Evolutionary conservation across 495 filamentous ascomycete species (phyloP).

Genomic region (Halenospora varia): DNA sequence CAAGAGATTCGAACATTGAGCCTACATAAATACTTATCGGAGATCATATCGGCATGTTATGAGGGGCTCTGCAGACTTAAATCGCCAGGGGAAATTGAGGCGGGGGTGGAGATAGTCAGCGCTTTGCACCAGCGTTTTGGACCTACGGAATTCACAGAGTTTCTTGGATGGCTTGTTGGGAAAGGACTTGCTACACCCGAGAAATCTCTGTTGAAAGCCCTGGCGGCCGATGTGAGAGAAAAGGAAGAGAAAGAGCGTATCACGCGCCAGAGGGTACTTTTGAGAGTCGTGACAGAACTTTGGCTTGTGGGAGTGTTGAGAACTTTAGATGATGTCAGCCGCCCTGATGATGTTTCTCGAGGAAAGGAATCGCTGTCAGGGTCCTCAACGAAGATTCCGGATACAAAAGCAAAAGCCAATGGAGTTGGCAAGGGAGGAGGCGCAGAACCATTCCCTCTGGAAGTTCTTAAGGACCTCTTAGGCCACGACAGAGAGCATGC

Average conservation of each 20-base stretch:
- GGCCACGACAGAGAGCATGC: conserved; percentile 89
- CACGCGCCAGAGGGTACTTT: conserved; percentile 75
- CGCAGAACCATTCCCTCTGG: conserved; percentile 86
- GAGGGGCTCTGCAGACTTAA: conserved; percentile 93
- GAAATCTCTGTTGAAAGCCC: conserved; percentile 73
- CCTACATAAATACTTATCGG: conserved; percentile 94
- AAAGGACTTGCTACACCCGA: conserved; percentile 91
- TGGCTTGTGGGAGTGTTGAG: conserved; percentile 89
- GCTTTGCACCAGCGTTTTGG: conserved; percentile 96
- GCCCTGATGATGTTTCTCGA: conserved; percentile 75
- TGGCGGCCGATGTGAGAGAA: conserved; percentile 78
- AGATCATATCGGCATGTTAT: conserved; percentile 96
- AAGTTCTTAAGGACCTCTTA: conserved; percentile 93
- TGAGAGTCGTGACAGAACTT: conserved; percentile 89
- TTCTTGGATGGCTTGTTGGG: conserved; percentile 89
- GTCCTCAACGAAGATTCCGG: conserved; percentile 46
- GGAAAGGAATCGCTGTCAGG: conserved; percentile 53
- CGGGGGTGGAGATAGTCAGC: conserved; percentile 88
- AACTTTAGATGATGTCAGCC: conserved; percentile 83
- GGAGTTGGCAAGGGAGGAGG: conserved; percentile 48
- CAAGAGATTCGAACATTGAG: conserved; percentile 90
- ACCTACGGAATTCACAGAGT: conserved; percentile 82
- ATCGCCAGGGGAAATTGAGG: conserved; percentile 81
- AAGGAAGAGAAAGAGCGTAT: conserved; percentile 95
- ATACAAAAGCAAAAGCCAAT: conserved; percentile 45